Percentiles rank a stretch among this genome's conserved stretches.
Evolutionary conservation across 176 grass and related monocot species (phyloP).

Genomic region (Avena atlantica): DNA sequence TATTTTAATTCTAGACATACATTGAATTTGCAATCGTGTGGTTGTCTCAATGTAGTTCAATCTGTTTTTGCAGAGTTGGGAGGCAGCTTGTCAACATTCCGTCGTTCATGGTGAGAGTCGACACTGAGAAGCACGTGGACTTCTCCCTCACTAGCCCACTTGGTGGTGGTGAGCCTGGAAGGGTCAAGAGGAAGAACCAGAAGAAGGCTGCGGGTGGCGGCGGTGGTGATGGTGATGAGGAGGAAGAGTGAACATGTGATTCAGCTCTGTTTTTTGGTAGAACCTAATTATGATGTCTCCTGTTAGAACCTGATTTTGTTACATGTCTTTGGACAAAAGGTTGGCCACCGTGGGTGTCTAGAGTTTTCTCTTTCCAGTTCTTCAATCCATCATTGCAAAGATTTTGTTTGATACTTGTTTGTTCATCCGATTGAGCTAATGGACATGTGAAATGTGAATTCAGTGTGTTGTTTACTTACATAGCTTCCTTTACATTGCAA

Average conservation of each 20-base stretch:
- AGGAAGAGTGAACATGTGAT: slow-evolving; percentile 42
- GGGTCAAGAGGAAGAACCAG: slow-evolving; percentile 78
- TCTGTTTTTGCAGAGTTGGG: slow-evolving; percentile 58
- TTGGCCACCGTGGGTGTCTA: background rate
- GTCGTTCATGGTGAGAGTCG: slow-evolving; percentile 77
- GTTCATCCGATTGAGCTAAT: background rate
- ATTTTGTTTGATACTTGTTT: background rate
- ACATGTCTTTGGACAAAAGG: slow-evolving; percentile 28
- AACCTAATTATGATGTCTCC: slow-evolving; percentile 42
- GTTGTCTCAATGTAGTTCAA: background rate
- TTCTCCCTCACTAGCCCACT: slow-evolving; percentile 79
- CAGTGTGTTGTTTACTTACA: background rate
- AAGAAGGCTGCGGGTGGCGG: slow-evolving; percentile 68
- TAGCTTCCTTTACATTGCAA: background rate
- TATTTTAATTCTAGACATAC: too few relatives aligned
- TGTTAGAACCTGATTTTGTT: slow-evolving; percentile 50
- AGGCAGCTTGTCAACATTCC: slow-evolving; percentile 82
- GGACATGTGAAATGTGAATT: slow-evolving; percentile 36
- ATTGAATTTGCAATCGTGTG: too few relatives aligned
- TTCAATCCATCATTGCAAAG: background rate
- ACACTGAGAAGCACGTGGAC: slow-evolving; percentile 81
- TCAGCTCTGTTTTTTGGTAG: slow-evolving; percentile 45
- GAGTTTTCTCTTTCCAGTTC: slow-evolving; percentile 16
- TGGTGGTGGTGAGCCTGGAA: slow-evolving; percentile 68
- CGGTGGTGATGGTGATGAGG: slow-evolving; percentile 60